A percentile compares a stretch with the other conserved stretches of the same genome.
Conservation (phyloP, 352 stramenopile species). For the Phytophthora quininea region DNA sequence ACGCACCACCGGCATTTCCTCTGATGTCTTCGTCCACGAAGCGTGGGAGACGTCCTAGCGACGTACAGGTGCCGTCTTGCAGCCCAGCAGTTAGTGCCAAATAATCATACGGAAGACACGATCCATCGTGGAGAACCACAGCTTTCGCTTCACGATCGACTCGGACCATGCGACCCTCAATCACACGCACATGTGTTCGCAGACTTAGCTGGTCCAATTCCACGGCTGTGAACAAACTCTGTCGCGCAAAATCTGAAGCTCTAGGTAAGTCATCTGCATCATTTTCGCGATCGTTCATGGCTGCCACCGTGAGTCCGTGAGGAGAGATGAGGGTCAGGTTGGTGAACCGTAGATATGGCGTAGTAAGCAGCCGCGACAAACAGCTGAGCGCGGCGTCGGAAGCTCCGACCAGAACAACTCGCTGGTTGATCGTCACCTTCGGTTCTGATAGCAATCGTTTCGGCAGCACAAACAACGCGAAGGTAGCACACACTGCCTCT, state of each 20-base stretch:
- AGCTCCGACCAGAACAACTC: constrained; percentile 87
- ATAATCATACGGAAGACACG: constrained; percentile 85
- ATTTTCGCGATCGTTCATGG: constrained; percentile 20
- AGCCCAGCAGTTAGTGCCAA: constrained; percentile 81
- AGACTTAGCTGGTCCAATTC: constrained; percentile 69
- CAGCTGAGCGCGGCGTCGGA: constrained; percentile 83
- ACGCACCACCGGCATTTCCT: constrained; percentile 4
- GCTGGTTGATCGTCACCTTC: constrained; percentile 82
- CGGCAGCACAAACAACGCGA: constrained; percentile 87
- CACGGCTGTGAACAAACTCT: constrained; percentile 44
- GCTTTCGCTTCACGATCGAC: constrained; percentile 74
- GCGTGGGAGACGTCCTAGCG: constrained; percentile 41
- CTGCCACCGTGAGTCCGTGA: constrained; percentile 56
- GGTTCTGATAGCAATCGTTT: constrained; percentile 87
- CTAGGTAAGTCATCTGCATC: not conserved
- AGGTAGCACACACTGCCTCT: constrained; percentile 30
- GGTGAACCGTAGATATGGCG: constrained; percentile 87
- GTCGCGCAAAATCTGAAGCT: constrained; percentile 54
- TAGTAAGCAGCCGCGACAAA: constrained; percentile 72
- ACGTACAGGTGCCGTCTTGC: constrained; percentile 57
- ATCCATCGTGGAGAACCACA: constrained; percentile 82
- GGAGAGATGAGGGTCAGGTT: constrained; percentile 89
- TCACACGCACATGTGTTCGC: constrained; percentile 60
- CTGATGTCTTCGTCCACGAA: constrained; percentile 50
- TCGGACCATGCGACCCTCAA: constrained; percentile 68